Conservation (phyloP, 371 early-diverging fungal genomes). For the Parasitella parasitica region DNA sequence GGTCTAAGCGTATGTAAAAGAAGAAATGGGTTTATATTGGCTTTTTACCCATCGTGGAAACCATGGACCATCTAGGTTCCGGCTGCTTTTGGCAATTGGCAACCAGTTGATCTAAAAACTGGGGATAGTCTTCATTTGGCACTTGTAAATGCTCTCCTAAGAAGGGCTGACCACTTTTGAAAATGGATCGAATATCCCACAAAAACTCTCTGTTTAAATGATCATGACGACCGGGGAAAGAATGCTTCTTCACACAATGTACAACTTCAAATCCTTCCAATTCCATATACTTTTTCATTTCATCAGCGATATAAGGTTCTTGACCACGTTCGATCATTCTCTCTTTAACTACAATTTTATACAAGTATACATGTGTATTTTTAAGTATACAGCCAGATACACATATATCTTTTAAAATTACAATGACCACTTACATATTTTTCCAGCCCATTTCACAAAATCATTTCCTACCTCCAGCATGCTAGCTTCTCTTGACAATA, state of each 20-base stretch:
- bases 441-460: slow-evolving; percentile 32
- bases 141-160: slow-evolving; percentile 12
- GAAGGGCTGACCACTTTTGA: slow-evolving; percentile 20
- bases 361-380: not conserved
- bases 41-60: slow-evolving; percentile 17
- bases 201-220: slow-evolving; percentile 21
- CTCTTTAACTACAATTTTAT: slow-evolving; percentile 24
- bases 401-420: not conserved
- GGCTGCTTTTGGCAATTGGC: slow-evolving; percentile 17
- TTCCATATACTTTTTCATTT: slow-evolving; percentile 32
- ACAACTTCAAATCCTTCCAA: slow-evolving; percentile 38
- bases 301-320: slow-evolving; percentile 45
- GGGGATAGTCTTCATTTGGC: slow-evolving; percentile 15
- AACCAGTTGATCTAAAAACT: slow-evolving; percentile 11
- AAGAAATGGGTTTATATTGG: slow-evolving; percentile 8
- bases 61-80: slow-evolving; percentile 15
- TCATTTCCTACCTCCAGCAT: slow-evolving; percentile 38
- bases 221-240: slow-evolving; percentile 12
- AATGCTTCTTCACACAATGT: slow-evolving; percentile 10
- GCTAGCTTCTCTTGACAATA: slow-evolving; percentile 52
- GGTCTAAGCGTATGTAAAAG: not conserved
- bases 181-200: slow-evolving; percentile 20
- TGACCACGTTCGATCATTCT: slow-evolving; percentile 43
- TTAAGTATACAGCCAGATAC: not conserved
- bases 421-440: slow-evolving; percentile 31